phyloP scores from a whole-genome alignment of 306 rosid species.

The Citrullus colocynthis region DNA sequence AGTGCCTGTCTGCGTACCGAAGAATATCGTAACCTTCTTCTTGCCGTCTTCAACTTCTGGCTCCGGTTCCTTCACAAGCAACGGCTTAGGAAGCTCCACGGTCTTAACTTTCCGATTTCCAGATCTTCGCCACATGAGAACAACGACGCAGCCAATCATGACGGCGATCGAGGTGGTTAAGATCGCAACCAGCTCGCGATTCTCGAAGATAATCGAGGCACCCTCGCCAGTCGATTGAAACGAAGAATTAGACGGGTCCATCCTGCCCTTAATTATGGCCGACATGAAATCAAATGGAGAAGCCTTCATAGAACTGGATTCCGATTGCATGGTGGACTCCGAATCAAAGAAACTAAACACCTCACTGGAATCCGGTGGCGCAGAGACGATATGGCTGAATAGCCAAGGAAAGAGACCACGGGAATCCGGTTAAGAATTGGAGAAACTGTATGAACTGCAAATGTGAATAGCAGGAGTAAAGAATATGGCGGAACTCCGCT shows the following conservation, averaged over 20 bases:
- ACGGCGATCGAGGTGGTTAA: conserved; percentile 81
- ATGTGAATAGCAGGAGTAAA: background rate
- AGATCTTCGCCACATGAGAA: conserved; percentile 74
- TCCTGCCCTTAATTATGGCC: conserved; percentile 8
- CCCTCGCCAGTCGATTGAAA: conserved; percentile 18
- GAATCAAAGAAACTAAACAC: background rate
- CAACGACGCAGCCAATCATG: conserved; percentile 68
- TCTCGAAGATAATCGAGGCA: conserved; percentile 44
- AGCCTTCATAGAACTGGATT: conserved; percentile 8
- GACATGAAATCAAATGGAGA: conserved; percentile 14
- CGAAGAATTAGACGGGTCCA: conserved; percentile 12
- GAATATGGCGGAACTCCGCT: background rate
- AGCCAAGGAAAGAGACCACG: background rate
- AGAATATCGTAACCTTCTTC: conserved; percentile 78
- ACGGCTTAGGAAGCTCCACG: conserved; percentile 35
- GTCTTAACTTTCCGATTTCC: conserved; percentile 19
- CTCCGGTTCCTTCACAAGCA: conserved; percentile 26
- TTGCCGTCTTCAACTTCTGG: conserved; percentile 62
- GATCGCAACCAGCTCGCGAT: conserved; percentile 48
- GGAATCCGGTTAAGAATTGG: conserved; percentile 1
- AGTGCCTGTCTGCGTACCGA: conserved; percentile 95
- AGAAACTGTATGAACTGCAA: background rate
- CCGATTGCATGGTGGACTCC: conserved; percentile 4
- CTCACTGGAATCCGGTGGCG: conserved; percentile 11
- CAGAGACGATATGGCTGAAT: background rate